A percentile compares a stretch with the other conserved stretches of the same genome.
Evolutionary conservation across 2,329 filamentous ascomycete species (phyloP).

Genomic region (Pseudocercospora cruenta): DNA sequence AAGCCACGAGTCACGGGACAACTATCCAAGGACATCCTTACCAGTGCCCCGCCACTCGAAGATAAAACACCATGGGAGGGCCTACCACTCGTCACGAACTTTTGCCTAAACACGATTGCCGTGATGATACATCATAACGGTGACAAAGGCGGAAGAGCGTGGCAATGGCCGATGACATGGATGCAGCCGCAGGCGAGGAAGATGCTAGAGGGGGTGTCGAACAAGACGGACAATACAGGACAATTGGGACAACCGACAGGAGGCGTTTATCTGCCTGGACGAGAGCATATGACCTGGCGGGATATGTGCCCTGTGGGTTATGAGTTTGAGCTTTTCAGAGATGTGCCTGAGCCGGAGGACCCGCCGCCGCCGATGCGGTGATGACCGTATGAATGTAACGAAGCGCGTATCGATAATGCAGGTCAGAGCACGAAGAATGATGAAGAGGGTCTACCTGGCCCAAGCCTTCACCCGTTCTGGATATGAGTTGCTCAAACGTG

Average conservation of each 20-base stretch:
- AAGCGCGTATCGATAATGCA: too few species aligned
- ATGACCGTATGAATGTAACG: too few species aligned
- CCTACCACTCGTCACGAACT: constrained; percentile 29
- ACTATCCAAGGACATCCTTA: constrained; percentile 29
- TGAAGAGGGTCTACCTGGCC: too few species aligned
- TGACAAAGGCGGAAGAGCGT: constrained; percentile 24
- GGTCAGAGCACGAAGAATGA: too few species aligned
- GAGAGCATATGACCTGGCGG: too few species aligned
- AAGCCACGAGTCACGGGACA: constrained; percentile 10
- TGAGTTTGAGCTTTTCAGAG: too few species aligned
- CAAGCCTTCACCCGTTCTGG: too few species aligned
- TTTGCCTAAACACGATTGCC: constrained; percentile 31
- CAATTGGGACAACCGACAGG: constrained; percentile 38
- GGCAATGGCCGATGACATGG: constrained; percentile 24
- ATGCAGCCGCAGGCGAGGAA: constrained; percentile 25
- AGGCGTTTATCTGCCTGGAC: constrained; percentile 35
- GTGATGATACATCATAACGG: constrained; percentile 37
- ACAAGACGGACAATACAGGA: constrained; percentile 27
- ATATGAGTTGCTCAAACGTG: too few species aligned
- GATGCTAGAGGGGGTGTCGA: constrained; percentile 33
- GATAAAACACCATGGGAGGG: constrained; percentile 22
- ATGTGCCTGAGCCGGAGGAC: too few species aligned
- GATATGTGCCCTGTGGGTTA: too few species aligned
- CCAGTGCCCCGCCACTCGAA: constrained; percentile 19
- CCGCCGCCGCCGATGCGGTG: too few species aligned